phyloP scores from a whole-genome alignment of 208 protist species.

The Trypanosoma caninum region DNA sequence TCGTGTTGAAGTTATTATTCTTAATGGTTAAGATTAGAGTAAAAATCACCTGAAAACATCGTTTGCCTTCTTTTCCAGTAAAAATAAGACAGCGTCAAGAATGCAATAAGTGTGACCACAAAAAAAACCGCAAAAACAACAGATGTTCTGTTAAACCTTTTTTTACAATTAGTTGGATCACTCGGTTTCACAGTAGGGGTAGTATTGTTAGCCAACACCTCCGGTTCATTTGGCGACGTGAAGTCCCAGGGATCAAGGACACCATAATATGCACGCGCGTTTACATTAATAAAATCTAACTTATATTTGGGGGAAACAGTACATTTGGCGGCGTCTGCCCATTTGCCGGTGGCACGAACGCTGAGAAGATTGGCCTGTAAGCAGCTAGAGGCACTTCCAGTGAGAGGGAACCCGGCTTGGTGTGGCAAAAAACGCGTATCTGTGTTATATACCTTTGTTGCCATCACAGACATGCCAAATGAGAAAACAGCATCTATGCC shows the following conservation, averaged over 20 bases:
- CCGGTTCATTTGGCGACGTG: constrained; percentile 33
- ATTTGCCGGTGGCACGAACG: constrained; percentile 14
- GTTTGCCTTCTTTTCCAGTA: constrained; percentile 6
- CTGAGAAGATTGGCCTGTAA: constrained; percentile 32
- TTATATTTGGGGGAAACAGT: not conserved
- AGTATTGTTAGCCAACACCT: constrained; percentile 17
- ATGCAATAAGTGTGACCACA: not conserved
- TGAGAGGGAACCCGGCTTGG: constrained; percentile 22
- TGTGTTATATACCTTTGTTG: constrained; percentile 20
- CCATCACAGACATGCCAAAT: constrained; percentile 17
- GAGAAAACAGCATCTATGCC: constrained; percentile 33
- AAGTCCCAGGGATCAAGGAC: constrained; percentile 51
- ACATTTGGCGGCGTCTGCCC: constrained; percentile 30
- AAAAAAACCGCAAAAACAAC: constrained; percentile 10
- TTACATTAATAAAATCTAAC: constrained; percentile 36
- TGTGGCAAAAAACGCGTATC: constrained; percentile 20
- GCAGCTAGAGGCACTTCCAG: constrained; percentile 26
- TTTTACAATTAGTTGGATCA: not conserved
- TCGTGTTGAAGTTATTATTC: not conserved
- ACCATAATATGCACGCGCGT: constrained; percentile 33
- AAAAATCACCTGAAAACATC: constrained; percentile 46
- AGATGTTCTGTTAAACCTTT: not conserved
- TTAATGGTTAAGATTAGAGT: constrained; percentile 37
- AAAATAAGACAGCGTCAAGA: not conserved
- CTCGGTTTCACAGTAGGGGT: not conserved